Evolutionary conservation across 2,329 filamentous ascomycete genomes (phyloP), one percentile per base, ranked within the genome.

Genomic region (Monilinia fructicola): DNA sequence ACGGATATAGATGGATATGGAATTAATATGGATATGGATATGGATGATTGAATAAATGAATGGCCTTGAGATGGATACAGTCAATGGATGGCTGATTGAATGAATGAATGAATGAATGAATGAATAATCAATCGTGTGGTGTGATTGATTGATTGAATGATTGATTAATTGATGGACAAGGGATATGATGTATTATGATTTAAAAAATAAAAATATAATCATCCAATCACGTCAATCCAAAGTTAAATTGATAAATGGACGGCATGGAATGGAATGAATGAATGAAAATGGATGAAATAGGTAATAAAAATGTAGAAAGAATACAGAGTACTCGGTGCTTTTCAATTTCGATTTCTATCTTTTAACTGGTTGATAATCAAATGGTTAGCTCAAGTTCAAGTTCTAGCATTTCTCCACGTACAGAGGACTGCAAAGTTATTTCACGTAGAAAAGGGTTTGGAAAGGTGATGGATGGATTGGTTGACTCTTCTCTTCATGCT

Each of bases 261-360:
- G 18, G 18, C n/a, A 46, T 46, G 44, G 12, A 10, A 7, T 46
- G 18, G 18, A 46, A 46, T 46, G 44, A 16, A 42, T 4, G 16
- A 42, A 31, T 18, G 50, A 46, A 46, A 53, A 53, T 31, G 26
- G 4, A 28, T 31, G 40, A 18, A 58, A 58, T 58, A 26, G 55
- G 18, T 58, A 42, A 31, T 31, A 31, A 31, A 31, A 44, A 31
- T 40, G 28, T 23, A 46, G 46, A 28, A n/a, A n/a, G n/a, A n/a
- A n/a, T n/a, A n/a, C n/a, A n/a, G n/a, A n/a, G n/a, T n/a, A 18
- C 44, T 58, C 26, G 18, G 55, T 59, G 55, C 55, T 46, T 31
- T 44, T 31, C 55, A 31, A n/a, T 35, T 53, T 59, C 40, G 40
- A 21, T 10, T 31, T 2, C 42, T 48, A 35, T n/a, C 6, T 23